Evolutionary conservation across 768 basidiomycete genomes (phyloP), one percentile per base, ranked within the genome.

Genomic region (Amanita pallidorosea): DNA sequence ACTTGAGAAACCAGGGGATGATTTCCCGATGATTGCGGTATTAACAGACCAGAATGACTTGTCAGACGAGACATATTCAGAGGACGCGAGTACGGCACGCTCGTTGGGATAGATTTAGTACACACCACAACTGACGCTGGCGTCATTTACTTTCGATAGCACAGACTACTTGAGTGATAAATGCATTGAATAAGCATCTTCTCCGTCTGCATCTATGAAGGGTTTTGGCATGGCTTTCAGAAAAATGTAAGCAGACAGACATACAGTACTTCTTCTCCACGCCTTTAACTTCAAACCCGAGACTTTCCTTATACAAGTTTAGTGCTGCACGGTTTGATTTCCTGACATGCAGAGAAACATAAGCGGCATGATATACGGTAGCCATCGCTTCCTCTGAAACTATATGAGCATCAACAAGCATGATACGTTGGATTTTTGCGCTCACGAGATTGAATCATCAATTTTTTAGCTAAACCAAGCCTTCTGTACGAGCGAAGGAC

Each of bases 241-340:
- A 13, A 37, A 53, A 37, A 11, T 45, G 42, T 27, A 53, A 17
- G 6, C n/a, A 43, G n/a, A 46, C 7, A 41, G 12, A 64, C 71
- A 53, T 63, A 94, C 93, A 99, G 57, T 99, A 98, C 58, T 79
- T 82, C 66, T 90, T 89, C 64, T 97, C 95, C 51, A 94, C 81
- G 43, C 79, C 81, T 56, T 87, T 81, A 6, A 95, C 83, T 2
- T 82, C 78, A 69, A 98, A 98, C 0, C 93, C 94, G 13, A 98
- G 71, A 7, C 90, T 87, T 61, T 98, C 95, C 49, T 81, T 77
- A 62, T 98, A 98, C 51, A 98, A 69, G 8, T 76, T 77, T 44
- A 97, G 71, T 1, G 95, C 95, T 0, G 95, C 95, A 40, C 93
- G 80, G 62, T 98, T 98, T 11, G 93, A 93, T 65, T 95, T 92